Percentiles rank a stretch among this genome's conserved stretches.
Conservation (phyloP, 139 green algal genomes). For the Picochlorum sp. region DNA sequence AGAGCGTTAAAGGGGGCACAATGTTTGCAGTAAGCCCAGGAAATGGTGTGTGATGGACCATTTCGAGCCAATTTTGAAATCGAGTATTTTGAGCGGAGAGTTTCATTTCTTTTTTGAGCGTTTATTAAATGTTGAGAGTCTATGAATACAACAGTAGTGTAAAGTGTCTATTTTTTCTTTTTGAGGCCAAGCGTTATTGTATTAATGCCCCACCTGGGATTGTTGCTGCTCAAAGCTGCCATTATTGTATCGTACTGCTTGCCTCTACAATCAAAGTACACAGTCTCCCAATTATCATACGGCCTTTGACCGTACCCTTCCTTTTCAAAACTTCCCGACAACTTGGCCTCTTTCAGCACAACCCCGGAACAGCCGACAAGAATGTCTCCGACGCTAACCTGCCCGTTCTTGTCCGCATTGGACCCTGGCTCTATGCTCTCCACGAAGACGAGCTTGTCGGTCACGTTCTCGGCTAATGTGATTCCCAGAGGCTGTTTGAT, state of each 20-base stretch:
- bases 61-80: neutral
- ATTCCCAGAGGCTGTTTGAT: constrained; percentile 33
- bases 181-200: constrained; percentile 25
- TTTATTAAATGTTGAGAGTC: neutral
- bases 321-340: constrained; percentile 19
- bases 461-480: constrained; percentile 24
- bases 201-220: constrained; percentile 45
- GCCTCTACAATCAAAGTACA: constrained; percentile 41
- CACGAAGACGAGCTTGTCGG: constrained; percentile 27
- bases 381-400: constrained; percentile 16
- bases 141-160: neutral
- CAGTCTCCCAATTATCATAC: constrained; percentile 49
- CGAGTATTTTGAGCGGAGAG: constrained; percentile 1
- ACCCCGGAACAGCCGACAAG: constrained; percentile 25
- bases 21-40: neutral
- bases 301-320: constrained; percentile 46
- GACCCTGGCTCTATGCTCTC: constrained; percentile 35
- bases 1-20: constrained; percentile 7
- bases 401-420: constrained; percentile 26
- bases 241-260: constrained; percentile 54
- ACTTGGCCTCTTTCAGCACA: constrained; percentile 54
- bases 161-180: constrained; percentile 8
- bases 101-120: neutral
- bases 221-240: constrained; percentile 49
- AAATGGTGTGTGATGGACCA: neutral